Conservation (phyloP, 257 asterid genomes). For the Lycium ferocissimum region DNA sequence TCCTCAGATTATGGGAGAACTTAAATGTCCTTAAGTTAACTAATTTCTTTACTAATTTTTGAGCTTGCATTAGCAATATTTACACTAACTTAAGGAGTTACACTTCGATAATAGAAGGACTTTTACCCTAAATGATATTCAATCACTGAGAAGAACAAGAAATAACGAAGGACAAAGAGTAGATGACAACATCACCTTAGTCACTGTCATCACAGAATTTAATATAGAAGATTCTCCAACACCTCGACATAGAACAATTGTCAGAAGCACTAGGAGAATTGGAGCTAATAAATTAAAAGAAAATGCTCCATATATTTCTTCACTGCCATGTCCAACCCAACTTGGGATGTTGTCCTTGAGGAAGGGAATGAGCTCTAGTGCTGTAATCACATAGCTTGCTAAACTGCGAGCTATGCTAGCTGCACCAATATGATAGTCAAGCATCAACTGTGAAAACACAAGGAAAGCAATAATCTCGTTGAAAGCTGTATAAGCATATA, state of each 20-base stretch:
- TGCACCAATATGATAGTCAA: conserved; percentile 96
- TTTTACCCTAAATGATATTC: conserved; percentile 2
- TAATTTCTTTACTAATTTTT: neutral
- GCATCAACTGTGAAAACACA: conserved; percentile 91
- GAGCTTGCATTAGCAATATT: conserved; percentile 16
- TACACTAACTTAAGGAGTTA: neutral
- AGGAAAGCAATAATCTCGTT: conserved; percentile 94
- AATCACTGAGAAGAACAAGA: conserved; percentile 7
- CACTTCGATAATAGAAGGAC: neutral
- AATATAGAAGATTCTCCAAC: conserved; percentile 93
- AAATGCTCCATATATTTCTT: conserved; percentile 69
- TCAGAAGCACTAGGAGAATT: conserved; percentile 65
- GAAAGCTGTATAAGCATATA: conserved; percentile 92
- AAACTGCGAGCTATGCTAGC: conserved; percentile 99
- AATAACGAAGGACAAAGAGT: conserved; percentile 29
- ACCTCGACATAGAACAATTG: conserved; percentile 82
- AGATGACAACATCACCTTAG: conserved; percentile 61
- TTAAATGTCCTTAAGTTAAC: neutral
- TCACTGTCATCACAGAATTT: conserved; percentile 78
- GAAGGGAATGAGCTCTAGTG: conserved; percentile 82
- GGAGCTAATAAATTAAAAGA: conserved; percentile 89
- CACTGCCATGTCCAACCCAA: conserved; percentile 91
- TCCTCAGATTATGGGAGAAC: conserved; percentile 13
- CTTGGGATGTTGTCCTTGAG: conserved; percentile 68
- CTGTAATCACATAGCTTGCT: conserved; percentile 75